A percentile compares a stretch with the other conserved stretches of the same genome.
These are phyloP conservation scores for Dothideomycetidae sp. DNA, from an alignment of 2,329 filamentous ascomycete species.

Conservation along the genomic window DNA sequence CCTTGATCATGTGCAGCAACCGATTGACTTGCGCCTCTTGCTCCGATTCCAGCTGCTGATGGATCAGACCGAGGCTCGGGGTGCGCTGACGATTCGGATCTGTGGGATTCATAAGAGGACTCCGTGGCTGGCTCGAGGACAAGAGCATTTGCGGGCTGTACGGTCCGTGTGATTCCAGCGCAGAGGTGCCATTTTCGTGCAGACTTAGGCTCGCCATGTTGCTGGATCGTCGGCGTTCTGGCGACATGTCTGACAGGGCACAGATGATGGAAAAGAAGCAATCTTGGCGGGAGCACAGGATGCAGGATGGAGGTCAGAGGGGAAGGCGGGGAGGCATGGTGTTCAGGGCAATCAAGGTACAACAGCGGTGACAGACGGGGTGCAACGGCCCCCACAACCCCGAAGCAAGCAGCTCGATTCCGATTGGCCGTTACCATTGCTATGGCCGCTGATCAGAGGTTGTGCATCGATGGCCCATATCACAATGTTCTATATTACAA, in stretches of 20 bases:
- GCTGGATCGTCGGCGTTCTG: slow-evolving; percentile 43
- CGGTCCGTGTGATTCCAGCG: slow-evolving; percentile 47
- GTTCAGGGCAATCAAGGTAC: too few species aligned
- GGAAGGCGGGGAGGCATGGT: too few species aligned
- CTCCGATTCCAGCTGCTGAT: slow-evolving; percentile 66
- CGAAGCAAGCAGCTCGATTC: too few species aligned
- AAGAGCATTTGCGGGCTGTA: slow-evolving; percentile 51
- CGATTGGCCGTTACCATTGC: too few species aligned
- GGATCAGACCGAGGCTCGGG: slow-evolving; percentile 61
- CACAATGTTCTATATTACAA: too few species aligned
- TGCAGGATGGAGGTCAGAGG: too few species aligned
- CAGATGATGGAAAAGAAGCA: too few species aligned
- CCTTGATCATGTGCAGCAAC: slow-evolving; percentile 60
- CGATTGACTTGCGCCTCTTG: slow-evolving; percentile 71
- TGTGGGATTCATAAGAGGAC: slow-evolving; percentile 20
- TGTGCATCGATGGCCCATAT: too few species aligned
- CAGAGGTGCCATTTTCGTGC: slow-evolving; percentile 39
- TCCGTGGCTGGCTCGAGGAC: slow-evolving; percentile 21
- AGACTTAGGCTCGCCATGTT: slow-evolving; percentile 60
- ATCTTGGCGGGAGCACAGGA: too few species aligned
- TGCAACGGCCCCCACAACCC: too few species aligned
- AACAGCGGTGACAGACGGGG: too few species aligned
- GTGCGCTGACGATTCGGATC: slow-evolving; percentile 52
- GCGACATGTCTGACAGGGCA: slow-evolving; percentile 7
- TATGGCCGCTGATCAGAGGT: too few species aligned